These are phyloP conservation scores for Hypoxylon crocopeplum DNA, from an alignment of 495 filamentous ascomycete species.

Conservation along the genomic window DNA sequence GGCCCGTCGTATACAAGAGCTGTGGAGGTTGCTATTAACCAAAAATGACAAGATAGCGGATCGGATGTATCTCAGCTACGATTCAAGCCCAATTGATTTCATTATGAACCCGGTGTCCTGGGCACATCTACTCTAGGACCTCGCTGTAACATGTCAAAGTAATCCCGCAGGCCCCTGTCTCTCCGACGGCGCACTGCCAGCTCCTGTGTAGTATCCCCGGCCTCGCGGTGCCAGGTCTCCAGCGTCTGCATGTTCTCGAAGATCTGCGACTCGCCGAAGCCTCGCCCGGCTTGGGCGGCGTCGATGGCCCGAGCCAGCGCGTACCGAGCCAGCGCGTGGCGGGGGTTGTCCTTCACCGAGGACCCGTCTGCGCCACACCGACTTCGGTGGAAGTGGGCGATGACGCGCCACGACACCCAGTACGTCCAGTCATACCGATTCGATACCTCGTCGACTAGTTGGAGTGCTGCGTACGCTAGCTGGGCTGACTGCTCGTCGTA, in stretches of 20 bases:
- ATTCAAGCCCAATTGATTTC: background rate
- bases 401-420: slow-evolving; percentile 34
- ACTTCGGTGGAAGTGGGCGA: slow-evolving; percentile 27
- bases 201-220: slow-evolving; percentile 19
- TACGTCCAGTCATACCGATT: slow-evolving; percentile 27
- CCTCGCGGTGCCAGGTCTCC: slow-evolving; percentile 32
- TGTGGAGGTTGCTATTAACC: too few species aligned
- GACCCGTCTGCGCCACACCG: slow-evolving; percentile 8
- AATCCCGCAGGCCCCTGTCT: slow-evolving; percentile 25
- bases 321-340: slow-evolving; percentile 29
- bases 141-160: slow-evolving; percentile 13
- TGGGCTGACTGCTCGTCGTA: slow-evolving; percentile 21
- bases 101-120: slow-evolving; percentile 5
- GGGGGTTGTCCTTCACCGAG: slow-evolving; percentile 11
- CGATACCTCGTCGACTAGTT: slow-evolving; percentile 6
- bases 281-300: slow-evolving; percentile 15
- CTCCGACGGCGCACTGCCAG: slow-evolving; percentile 15
- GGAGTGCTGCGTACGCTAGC: slow-evolving; percentile 15
- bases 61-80: too few species aligned
- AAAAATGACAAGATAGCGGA: too few species aligned
- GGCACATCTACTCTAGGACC: background rate
- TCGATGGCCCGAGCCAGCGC: slow-evolving; percentile 23
- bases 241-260: slow-evolving; percentile 33
- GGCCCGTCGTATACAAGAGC: too few species aligned
- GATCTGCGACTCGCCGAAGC: slow-evolving; percentile 25